Conservation (phyloP, 192 early-diverging fungal genomes). For the Umbelopsis sp. region DNA sequence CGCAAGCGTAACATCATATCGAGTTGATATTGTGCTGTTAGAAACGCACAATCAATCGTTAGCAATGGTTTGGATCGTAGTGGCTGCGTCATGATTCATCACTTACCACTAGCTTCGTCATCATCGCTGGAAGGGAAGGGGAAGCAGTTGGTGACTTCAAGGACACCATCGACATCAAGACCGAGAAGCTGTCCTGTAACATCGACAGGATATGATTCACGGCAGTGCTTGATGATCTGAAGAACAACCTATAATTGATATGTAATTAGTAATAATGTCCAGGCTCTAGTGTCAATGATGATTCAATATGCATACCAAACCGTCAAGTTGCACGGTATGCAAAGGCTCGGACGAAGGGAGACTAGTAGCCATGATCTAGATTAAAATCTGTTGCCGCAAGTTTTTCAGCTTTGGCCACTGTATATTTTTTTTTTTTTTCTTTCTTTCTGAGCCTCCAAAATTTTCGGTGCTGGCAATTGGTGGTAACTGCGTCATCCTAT, state of each 20-base stretch:
- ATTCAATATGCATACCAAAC: slow-evolving; percentile 52
- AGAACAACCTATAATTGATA: slow-evolving; percentile 70
- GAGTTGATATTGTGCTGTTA: slow-evolving; percentile 81
- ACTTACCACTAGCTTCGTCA: slow-evolving; percentile 58
- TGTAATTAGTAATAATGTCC: neutral
- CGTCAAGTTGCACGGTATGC: slow-evolving; percentile 71
- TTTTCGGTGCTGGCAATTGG: neutral
- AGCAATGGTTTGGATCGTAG: neutral
- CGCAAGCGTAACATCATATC: slow-evolving; percentile 93
- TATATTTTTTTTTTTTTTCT: slow-evolving; percentile 9
- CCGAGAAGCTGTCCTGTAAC: slow-evolving; percentile 95
- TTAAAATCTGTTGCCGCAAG: neutral
- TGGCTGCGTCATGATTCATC: neutral
- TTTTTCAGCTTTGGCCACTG: neutral
- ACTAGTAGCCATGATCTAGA: slow-evolving; percentile 24
- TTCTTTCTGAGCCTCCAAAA: slow-evolving; percentile 1
- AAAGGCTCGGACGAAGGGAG: slow-evolving; percentile 47
- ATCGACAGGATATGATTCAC: slow-evolving; percentile 74
- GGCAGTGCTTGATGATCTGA: slow-evolving; percentile 97
- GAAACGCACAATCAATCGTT: neutral
- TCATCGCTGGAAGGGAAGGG: slow-evolving; percentile 67
- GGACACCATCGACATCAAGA: slow-evolving; percentile 84
- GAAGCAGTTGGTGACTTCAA: slow-evolving; percentile 93
- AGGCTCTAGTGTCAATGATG: neutral
- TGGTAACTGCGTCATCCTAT: neutral